Evolutionary conservation across 2,329 filamentous ascomycete species (phyloP).

Genomic region (Fonsecaea multimorphosa): DNA sequence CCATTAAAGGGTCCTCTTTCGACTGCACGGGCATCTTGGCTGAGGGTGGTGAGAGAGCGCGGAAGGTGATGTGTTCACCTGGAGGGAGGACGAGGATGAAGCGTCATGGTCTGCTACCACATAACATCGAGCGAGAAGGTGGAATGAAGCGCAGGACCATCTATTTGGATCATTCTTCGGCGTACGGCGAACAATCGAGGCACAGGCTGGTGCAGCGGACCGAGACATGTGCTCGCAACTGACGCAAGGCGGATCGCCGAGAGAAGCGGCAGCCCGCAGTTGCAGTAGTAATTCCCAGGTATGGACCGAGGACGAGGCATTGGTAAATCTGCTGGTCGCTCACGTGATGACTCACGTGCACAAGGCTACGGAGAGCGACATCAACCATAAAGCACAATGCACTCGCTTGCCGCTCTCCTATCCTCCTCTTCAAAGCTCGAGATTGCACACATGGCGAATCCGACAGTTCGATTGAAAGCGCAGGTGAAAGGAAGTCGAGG

Average conservation of each 20-base stretch:
- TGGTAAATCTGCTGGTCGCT: not conserved
- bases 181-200: not conserved
- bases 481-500: not conserved
- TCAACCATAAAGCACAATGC: no score
- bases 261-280: not conserved
- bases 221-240: not conserved
- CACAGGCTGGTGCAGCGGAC: not conserved
- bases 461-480: no score
- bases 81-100: not conserved
- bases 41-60: not conserved
- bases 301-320: not conserved
- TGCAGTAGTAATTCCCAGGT: not conserved
- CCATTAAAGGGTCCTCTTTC: constrained; percentile 74
- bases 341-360: no score
- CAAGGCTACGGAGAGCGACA: no score
- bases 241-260: not conserved
- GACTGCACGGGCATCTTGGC: constrained; percentile 84
- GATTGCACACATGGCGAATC: no score
- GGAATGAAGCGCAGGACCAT: not conserved
- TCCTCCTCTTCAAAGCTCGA: no score
- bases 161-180: not conserved
- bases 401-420: no score
- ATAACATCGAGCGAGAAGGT: not conserved
- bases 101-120: constrained; percentile 10
- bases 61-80: constrained; percentile 18